Percentiles rank a stretch among this genome's conserved stretches.
phyloP scores from a whole-genome alignment of 345 rosid genomes.

The Brassica nigra region DNA sequence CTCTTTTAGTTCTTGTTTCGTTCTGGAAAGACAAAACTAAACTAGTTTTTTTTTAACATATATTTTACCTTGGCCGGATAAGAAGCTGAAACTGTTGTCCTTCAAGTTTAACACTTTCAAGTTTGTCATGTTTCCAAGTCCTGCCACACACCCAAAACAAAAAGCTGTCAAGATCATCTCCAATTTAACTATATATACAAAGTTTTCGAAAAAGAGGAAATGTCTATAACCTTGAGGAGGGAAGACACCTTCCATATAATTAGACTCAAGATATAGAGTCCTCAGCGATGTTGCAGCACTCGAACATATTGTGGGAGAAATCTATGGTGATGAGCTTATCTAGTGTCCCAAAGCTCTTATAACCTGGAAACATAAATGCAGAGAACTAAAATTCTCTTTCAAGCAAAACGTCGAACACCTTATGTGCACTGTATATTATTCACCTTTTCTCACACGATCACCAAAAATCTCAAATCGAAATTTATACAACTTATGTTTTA shows the following conservation, averaged over 20 bases:
- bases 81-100: conserved; percentile 27
- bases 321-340: conserved; percentile 13
- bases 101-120: conserved; percentile 19
- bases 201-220: not conserved
- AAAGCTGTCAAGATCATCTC: conserved; percentile 10
- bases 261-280: conserved; percentile 21
- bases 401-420: conserved; percentile 16
- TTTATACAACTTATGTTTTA: not conserved
- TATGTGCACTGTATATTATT: conserved; percentile 19
- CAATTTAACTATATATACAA: not conserved
- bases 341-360: too few relatives aligned
- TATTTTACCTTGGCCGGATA: conserved; percentile 23
- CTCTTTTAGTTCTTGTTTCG: not conserved
- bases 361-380: conserved; percentile 21
- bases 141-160: conserved; percentile 7
- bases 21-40: not conserved
- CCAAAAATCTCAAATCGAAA: not conserved
- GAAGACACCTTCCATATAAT: conserved; percentile 33
- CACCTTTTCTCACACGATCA: not conserved
- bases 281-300: conserved; percentile 21
- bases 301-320: conserved; percentile 18
- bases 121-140: conserved; percentile 3
- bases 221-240: conserved; percentile 18
- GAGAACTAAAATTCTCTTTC: not conserved
- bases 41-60: not conserved